These are phyloP conservation scores for Cyberlindnera nakhonratchasimensis DNA, from an alignment of 805 yeast genomes.

Conservation along the genomic window DNA sequence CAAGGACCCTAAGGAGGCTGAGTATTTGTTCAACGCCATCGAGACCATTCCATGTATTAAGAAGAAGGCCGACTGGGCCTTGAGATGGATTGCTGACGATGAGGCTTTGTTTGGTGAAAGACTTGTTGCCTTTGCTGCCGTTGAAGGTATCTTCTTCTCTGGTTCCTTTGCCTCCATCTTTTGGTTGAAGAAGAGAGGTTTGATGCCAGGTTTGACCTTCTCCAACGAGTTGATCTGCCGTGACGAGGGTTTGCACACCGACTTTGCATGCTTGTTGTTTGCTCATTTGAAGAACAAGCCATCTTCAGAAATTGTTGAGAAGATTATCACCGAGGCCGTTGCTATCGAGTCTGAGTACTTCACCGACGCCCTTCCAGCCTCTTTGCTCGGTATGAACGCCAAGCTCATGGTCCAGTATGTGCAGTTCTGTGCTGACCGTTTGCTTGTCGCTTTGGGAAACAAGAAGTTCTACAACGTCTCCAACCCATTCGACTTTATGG, in stretches of 20 bases:
- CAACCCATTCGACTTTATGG: constrained; percentile 98
- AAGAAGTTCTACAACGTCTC: constrained; percentile 80
- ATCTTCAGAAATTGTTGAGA: constrained; percentile 68
- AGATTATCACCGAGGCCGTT: constrained; percentile 93
- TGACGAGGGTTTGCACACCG: constrained; percentile 98
- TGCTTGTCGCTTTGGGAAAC: constrained; percentile 87
- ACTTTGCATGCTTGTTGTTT: constrained; percentile 93
- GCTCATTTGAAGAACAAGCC: constrained; percentile 93
- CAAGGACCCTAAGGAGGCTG: constrained; percentile 92
- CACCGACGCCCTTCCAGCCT: constrained; percentile 91
- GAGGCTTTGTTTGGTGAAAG: constrained; percentile 93
- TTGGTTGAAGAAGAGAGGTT: constrained; percentile 98
- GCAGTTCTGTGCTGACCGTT: constrained; percentile 95
- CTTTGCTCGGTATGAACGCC: constrained; percentile 92
- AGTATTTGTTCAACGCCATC: constrained; percentile 88
- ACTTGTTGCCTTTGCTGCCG: constrained; percentile 97
- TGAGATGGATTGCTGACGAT: constrained; percentile 91
- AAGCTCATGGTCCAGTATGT: constrained; percentile 96
- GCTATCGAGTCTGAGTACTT: constrained; percentile 90
- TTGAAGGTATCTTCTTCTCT: constrained; percentile 97
- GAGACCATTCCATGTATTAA: constrained; percentile 94
- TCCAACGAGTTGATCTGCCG: constrained; percentile 96
- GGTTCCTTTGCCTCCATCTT: constrained; percentile 98
- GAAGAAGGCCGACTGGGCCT: constrained; percentile 98
- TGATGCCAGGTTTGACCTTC: constrained; percentile 98